These are phyloP conservation scores for Agapanthus africanus DNA, from an alignment of 106 monocot species.

Conservation along the genomic window DNA sequence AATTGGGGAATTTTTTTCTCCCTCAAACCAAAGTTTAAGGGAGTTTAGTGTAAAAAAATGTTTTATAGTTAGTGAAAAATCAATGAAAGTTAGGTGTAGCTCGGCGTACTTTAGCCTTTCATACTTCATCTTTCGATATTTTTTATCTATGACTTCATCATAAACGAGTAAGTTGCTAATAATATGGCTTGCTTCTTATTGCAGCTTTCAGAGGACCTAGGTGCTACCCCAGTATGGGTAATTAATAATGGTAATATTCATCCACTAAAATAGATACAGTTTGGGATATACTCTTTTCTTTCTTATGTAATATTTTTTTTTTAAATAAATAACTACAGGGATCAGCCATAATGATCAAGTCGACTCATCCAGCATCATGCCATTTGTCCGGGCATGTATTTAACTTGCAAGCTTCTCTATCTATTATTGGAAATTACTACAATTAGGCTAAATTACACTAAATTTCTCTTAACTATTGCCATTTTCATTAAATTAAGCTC, in stretches of 20 bases:
- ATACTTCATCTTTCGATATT: background rate
- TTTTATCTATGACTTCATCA: background rate
- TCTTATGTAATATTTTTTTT: background rate
- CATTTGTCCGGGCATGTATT: slow-evolving; percentile 66
- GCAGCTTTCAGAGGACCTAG: slow-evolving; percentile 78
- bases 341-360: slow-evolving; percentile 85
- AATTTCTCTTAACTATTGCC: too few relatives aligned
- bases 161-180: background rate
- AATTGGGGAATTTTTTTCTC: too few relatives aligned
- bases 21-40: too few relatives aligned
- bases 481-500: too few relatives aligned
- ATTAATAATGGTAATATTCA: slow-evolving; percentile 56
- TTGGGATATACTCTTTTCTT: background rate
- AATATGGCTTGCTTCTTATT: slow-evolving; percentile 6
- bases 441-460: too few relatives aligned
- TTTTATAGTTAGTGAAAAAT: too few relatives aligned
- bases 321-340: slow-evolving; percentile 53
- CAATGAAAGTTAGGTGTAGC: too few relatives aligned
- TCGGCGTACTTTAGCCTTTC: too few relatives aligned
- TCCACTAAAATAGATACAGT: background rate
- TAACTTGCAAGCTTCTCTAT: background rate
- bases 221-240: slow-evolving; percentile 67
- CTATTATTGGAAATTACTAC: background rate
- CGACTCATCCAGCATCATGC: slow-evolving; percentile 44
- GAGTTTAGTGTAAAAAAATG: too few relatives aligned